Evolutionary conservation across 2,329 filamentous ascomycete genomes (phyloP), one percentile per base, ranked within the genome.

Genomic region (Pseudopyricularia javanii): DNA sequence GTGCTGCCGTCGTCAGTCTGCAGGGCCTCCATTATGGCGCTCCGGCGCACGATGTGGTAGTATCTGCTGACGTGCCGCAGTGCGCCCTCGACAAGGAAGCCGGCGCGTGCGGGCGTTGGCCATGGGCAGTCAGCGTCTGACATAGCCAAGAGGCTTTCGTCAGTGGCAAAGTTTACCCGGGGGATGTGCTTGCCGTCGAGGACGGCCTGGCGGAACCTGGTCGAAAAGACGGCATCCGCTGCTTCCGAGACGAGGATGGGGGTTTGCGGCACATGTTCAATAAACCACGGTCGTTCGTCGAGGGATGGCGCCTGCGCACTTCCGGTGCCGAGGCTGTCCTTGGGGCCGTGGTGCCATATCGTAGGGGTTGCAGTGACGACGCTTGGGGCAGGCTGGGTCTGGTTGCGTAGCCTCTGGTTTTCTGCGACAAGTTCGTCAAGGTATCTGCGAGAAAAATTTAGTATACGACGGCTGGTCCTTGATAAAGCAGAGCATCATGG

Each of bases 21-120:
- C 26, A 54, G 53, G 4, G 40, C 50, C 20, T 50, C 50, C 5
- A 54, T 9, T 20, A 52, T 51, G 33, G 22, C 35, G 49, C 49
- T 51, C 15, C 49, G 34, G 49, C 49, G 49, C 7, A 51, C 35
- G 17, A 51, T 51, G 49, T 51, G 49, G 26, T 51, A 51, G 49
- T 45, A 37, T 22, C n/a, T 26, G 26, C 35, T 51, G 26, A 28
- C 49, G 5, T 20, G 37, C 11, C 49, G 14, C 7, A 51, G 28
- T 12, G 49, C 49, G 17, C 37, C 49, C 22, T 51, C 35, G 49
- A 51, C 49, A 4, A 51, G 35, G 26, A 51, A 51, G 15, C 49
- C 22, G 35, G 49, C 49, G 15, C 49, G 49, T 4, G 49, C 24
- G 26, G 49, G 49, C n/a, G 12, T 51, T 2, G 49, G 49, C 49